Evolutionary conservation across 2,329 filamentous ascomycete genomes (phyloP), one percentile per base, ranked within the genome.

Genomic region (Aspergillus floridensis): DNA sequence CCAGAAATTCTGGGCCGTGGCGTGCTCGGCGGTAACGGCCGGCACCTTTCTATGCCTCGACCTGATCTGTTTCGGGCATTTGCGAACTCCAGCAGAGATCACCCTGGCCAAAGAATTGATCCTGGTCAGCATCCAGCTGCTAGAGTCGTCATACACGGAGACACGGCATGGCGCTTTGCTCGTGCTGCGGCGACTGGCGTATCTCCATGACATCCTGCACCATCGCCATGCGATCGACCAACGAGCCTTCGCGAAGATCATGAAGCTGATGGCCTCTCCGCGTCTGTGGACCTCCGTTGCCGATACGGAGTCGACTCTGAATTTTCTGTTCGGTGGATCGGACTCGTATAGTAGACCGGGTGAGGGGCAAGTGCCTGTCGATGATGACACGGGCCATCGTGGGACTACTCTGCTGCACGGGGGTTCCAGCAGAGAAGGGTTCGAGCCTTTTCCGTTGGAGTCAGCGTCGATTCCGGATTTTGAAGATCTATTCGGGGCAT

Each of bases 41-140:
- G 52, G 32, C 38, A 54, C 46, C 38, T 54, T 54, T 21, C 38
- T 54, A 10, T 41, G 38, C n/a, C 52, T 54, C 38, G 52, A 54
- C 41, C 11, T 47, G 3, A 54, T 54, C 16, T 54, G 52, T 10
- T 54, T 54, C 10, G 38, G 52, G 11, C 35, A 46, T 14, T 22
- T 31, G 2, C 52, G 38, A 16, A 24, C 52, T 22, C 46, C 38
- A 14, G 14, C 52, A 7, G 52, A 54, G 24, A 22, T 47, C 8
- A 19, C 52, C 0, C 22, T 31, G 31, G 38, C 44, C 12, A 46
- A 54, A 21, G 38, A 29, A 2, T n/a, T 54, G 4, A 54, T 54
- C 5, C 4, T 31, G 2, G 44, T 47, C 10, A 46, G 38, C 11
- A 54, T 54, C 19, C n/a, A 46, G 5, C 35, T 54, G 12, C 4